phyloP scores from a whole-genome alignment of 2,329 filamentous ascomycete species.

The Aureobasidium sp. region DNA sequence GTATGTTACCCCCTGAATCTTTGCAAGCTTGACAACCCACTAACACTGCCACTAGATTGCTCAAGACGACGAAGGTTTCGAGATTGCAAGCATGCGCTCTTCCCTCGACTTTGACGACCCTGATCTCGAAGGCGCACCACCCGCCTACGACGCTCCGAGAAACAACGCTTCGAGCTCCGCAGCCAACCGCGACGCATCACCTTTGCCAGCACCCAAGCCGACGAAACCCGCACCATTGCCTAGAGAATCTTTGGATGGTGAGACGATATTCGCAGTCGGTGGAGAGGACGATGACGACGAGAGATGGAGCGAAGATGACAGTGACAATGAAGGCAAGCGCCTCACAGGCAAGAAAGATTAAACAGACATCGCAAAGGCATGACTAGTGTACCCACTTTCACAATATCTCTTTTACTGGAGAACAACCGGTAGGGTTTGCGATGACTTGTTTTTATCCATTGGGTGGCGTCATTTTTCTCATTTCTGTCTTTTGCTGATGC shows the following conservation, averaged over 20 bases:
- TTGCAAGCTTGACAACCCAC: neutral
- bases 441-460: neutral
- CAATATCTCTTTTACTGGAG: neutral
- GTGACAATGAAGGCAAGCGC: constrained; percentile 39
- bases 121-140: constrained; percentile 26
- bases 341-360: constrained; percentile 38
- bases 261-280: constrained; percentile 92
- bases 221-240: constrained; percentile 42
- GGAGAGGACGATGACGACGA: constrained; percentile 59
- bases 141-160: constrained; percentile 17
- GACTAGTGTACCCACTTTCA: neutral
- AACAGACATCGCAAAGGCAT: neutral
- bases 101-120: constrained; percentile 56
- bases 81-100: constrained; percentile 85
- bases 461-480: neutral
- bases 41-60: constrained; percentile 51
- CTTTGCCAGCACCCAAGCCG: constrained; percentile 44
- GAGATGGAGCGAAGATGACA: constrained; percentile 65
- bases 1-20: constrained; percentile 33
- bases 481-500: neutral
- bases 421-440: neutral
- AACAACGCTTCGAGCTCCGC: neutral
- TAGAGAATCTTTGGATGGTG: constrained; percentile 65
- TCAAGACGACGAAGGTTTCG: constrained; percentile 96
- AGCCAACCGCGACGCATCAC: constrained; percentile 32